Evolutionary conservation across 2,329 filamentous ascomycete species (phyloP).

Genomic region (Calonectria multiphialidica): DNA sequence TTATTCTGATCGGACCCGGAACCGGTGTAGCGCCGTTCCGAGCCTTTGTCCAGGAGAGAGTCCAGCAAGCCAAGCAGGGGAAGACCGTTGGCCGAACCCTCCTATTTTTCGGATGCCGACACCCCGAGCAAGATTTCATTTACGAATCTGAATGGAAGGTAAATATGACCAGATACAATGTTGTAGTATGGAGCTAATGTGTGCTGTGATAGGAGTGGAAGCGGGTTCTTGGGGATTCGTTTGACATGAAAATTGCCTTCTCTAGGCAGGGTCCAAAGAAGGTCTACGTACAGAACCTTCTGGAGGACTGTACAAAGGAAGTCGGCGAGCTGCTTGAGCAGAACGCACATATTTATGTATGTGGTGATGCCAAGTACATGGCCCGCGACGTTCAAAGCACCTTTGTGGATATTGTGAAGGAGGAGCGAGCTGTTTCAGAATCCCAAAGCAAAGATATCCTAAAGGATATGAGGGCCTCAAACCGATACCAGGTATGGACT

Average conservation of each 20-base stretch:
- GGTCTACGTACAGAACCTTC: slow-evolving; percentile 95
- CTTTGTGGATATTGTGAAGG: slow-evolving; percentile 85
- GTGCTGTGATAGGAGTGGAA: slow-evolving; percentile 76
- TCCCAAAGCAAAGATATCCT: slow-evolving; percentile 95
- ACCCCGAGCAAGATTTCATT: slow-evolving; percentile 86
- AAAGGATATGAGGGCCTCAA: slow-evolving; percentile 93
- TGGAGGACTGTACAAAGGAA: slow-evolving; percentile 84
- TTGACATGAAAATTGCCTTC: slow-evolving; percentile 93
- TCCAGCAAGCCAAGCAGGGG: slow-evolving; percentile 82
- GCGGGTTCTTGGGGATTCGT: slow-evolving; percentile 85
- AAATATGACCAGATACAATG: background rate
- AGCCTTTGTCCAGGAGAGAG: slow-evolving; percentile 93
- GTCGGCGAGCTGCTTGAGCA: slow-evolving; percentile 88
- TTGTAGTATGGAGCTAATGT: background rate
- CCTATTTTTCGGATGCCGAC: slow-evolving; percentile 96
- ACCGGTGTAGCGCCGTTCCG: slow-evolving; percentile 98
- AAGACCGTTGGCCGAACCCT: slow-evolving; percentile 87
- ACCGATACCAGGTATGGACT: slow-evolving; percentile 88
- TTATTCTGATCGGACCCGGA: slow-evolving; percentile 96
- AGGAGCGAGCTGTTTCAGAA: slow-evolving; percentile 84
- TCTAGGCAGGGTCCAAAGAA: slow-evolving; percentile 88
- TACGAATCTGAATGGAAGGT: slow-evolving; percentile 95
- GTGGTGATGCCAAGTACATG: slow-evolving; percentile 97
- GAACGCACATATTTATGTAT: slow-evolving; percentile 97
- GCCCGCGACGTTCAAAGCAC: slow-evolving; percentile 91